These are phyloP conservation scores for Canariomyces notabilis DNA, from an alignment of 2,329 filamentous ascomycete genomes.

Conservation along the genomic window DNA sequence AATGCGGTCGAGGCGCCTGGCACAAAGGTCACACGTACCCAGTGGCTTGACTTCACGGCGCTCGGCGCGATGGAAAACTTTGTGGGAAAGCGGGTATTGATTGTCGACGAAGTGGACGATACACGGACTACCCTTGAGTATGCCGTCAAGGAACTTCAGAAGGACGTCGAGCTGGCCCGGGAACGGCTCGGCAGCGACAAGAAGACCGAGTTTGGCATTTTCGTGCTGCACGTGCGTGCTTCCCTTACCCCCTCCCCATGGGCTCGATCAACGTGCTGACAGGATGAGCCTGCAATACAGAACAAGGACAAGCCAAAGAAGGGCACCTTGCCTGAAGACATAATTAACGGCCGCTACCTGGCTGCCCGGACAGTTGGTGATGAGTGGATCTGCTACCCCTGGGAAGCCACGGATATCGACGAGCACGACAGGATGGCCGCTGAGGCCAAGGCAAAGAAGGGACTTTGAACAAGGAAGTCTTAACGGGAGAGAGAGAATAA, in stretches of 20 bases:
- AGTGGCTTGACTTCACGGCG: slow-evolving; percentile 90
- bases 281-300: slow-evolving; percentile 34
- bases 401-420: slow-evolving; percentile 92
- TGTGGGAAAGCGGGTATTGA: slow-evolving; percentile 85
- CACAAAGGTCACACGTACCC: slow-evolving; percentile 92
- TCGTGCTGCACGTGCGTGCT: slow-evolving; percentile 78
- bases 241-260: slow-evolving; percentile 2
- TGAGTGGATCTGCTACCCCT: slow-evolving; percentile 98
- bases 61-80: slow-evolving; percentile 80
- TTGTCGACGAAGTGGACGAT: slow-evolving; percentile 94
- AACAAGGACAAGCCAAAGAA: slow-evolving; percentile 99
- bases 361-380: slow-evolving; percentile 87
- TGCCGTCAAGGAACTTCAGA: slow-evolving; percentile 85
- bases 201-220: slow-evolving; percentile 86
- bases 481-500: background rate
- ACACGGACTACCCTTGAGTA: slow-evolving; percentile 92
- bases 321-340: slow-evolving; percentile 71
- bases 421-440: slow-evolving; percentile 74
- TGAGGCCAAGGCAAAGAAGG: slow-evolving; percentile 33
- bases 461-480: background rate
- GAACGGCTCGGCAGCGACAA: slow-evolving; percentile 61
- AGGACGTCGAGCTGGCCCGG: slow-evolving; percentile 82
- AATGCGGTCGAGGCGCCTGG: slow-evolving; percentile 68
- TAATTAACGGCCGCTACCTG: slow-evolving; percentile 72
- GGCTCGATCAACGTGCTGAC: background rate